Base-by-base conservation (phyloP, 1,284 basidiomycete species). In the Leccinum subfulvum region DNA sequence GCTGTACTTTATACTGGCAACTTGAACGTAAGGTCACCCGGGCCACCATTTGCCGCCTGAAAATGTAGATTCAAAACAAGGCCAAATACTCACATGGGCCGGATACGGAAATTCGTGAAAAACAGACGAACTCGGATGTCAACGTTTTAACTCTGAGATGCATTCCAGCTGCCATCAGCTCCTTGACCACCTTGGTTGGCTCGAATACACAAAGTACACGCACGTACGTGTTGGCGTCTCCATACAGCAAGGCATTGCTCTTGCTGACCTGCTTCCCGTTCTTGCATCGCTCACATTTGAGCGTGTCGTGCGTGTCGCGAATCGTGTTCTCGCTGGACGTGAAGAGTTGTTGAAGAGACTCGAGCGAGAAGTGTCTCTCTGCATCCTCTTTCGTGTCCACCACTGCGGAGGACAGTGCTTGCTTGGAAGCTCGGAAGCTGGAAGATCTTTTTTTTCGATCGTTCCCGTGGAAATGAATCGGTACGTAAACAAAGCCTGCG, bases 361-460 rank as follows among this genome's bases (percentile, higher is more conserved):
- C 95, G 57, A 91, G 75, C 0, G 95, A 96, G 79, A 98, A 99
- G 77, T 98, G 96, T 1, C 97, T 89, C 65, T 97, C 97, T 0
- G 94, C 89, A 72, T 98, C 94, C 77, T 97, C 92, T 66, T 95
- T 97, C 76, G 97, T 95, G 75, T 99, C 97, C 11, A 99, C 96
- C 4, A 99, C 96, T 23, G 95, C 95, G 0, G 96, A 95, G 0
- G 97, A 99, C 2, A 99, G 85, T 3, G 96, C 94, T 76, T 98
- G 95, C 77, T 99, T 99, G 72, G 91, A 92, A 49, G 96, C 95
- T 78, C 26, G 26, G 26, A 28, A 28, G 81, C 77, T 98, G 95
- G 77, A 97, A 95, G 66, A 98, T 97, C 82, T 78, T 99, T 97
- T 78, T 99, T 97, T 78, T 99, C 97, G 67, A 99, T 98, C 2